Conservation (phyloP, 1,284 basidiomycete species). For the Cryptococcus sp. region DNA sequence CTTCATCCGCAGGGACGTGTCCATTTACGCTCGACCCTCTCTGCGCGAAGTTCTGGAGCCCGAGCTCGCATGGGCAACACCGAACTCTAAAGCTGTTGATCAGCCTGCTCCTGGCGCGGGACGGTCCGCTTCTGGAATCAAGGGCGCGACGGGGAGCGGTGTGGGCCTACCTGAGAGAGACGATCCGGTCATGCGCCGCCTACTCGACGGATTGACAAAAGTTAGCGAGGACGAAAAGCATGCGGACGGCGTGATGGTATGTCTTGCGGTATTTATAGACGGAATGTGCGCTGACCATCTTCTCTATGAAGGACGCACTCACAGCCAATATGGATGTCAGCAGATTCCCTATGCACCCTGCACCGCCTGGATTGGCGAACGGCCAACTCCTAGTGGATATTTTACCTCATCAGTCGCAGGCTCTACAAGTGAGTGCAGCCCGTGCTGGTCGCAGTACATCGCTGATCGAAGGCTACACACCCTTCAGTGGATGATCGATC, state of each 20-base stretch:
- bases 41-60: conserved; percentile 66
- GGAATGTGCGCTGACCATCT: not conserved
- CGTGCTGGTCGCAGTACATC: not conserved
- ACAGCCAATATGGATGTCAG: conserved; percentile 44
- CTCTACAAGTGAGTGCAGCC: conserved; percentile 15
- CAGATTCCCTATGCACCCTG: conserved; percentile 50
- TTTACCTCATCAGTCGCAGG: conserved; percentile 67
- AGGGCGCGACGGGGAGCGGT: conserved; percentile 20
- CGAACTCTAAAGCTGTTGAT: conserved; percentile 60
- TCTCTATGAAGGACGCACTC: conserved; percentile 37
- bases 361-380: conserved; percentile 66
- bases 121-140: conserved; percentile 4
- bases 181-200: conserved; percentile 66
- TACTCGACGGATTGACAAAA: conserved; percentile 69
- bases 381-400: conserved; percentile 71
- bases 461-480: conserved; percentile 63
- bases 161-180: conserved; percentile 12
- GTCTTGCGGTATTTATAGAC: conserved; percentile 1
- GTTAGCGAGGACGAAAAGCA: conserved; percentile 66
- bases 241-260: conserved; percentile 65
- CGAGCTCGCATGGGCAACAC: conserved; percentile 71
- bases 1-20: conserved; percentile 53
- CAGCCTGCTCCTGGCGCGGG: conserved; percentile 4
- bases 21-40: conserved; percentile 65
- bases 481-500: conserved; percentile 70